Percentiles rank a stretch among this genome's conserved stretches.
phyloP scores from a whole-genome alignment of 495 filamentous ascomycete genomes.

The Penicillium samsonianum region DNA sequence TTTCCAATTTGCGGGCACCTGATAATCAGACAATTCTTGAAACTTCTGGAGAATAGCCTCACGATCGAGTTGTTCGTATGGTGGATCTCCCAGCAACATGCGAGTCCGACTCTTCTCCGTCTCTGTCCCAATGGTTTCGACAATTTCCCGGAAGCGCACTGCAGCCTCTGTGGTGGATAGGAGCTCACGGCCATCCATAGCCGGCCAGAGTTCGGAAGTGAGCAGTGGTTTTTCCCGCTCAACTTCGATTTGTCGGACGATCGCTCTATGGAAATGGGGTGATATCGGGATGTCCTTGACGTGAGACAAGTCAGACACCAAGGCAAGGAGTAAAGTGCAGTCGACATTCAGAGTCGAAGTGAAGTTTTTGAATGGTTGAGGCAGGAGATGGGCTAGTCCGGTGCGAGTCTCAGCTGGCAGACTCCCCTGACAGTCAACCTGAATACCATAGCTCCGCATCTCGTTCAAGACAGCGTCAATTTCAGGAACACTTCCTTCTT shows the following conservation, averaged over 20 bases:
- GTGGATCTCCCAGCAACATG: slow-evolving; percentile 51
- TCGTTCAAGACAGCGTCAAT: slow-evolving; percentile 59
- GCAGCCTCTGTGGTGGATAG: slow-evolving; percentile 66
- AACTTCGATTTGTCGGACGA: slow-evolving; percentile 64
- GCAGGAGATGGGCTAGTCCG: slow-evolving; percentile 48
- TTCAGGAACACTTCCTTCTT: slow-evolving; percentile 48
- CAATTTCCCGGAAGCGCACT: slow-evolving; percentile 65
- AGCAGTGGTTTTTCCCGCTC: slow-evolving; percentile 63
- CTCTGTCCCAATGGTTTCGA: slow-evolving; percentile 63
- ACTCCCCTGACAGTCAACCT: slow-evolving; percentile 47
- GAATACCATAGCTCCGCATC: slow-evolving; percentile 58
- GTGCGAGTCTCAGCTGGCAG: slow-evolving; percentile 30
- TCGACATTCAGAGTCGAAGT: slow-evolving; percentile 67
- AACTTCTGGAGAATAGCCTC: slow-evolving; percentile 42
- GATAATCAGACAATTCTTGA: slow-evolving; percentile 51
- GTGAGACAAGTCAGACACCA: slow-evolving; percentile 73
- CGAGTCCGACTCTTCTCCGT: slow-evolving; percentile 58
- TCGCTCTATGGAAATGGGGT: slow-evolving; percentile 54
- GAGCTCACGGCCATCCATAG: slow-evolving; percentile 53
- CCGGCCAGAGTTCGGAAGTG: slow-evolving; percentile 62
- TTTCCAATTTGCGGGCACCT: slow-evolving; percentile 48
- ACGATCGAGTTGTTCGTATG: slow-evolving; percentile 27
- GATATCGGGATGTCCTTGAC: slow-evolving; percentile 37
- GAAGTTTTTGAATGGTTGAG: slow-evolving; percentile 55
- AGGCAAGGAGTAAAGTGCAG: slow-evolving; percentile 70